These are phyloP conservation scores for Ogataea paraovalis DNA, from an alignment of 805 yeast species.

Conservation along the genomic window DNA sequence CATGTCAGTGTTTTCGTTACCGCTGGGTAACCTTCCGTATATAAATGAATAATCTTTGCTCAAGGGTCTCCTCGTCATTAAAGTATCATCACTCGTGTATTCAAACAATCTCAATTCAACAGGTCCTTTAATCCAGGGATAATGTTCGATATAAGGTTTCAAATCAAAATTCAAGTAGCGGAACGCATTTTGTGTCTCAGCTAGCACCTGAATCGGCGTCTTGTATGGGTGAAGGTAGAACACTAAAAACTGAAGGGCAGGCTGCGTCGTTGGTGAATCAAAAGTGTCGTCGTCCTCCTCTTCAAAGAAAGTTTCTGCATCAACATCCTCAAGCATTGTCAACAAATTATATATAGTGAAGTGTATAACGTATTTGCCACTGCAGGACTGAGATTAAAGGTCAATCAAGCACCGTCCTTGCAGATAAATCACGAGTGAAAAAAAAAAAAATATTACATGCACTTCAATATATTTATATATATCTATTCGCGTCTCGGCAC, in stretches of 20 bases:
- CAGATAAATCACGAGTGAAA: too few relatives aligned
- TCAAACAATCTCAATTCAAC: constrained; percentile 19
- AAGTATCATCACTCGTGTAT: constrained; percentile 1
- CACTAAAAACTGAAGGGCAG: constrained; percentile 5
- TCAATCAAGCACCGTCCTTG: too few relatives aligned
- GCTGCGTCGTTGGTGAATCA: not conserved
- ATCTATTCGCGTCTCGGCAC: too few relatives aligned
- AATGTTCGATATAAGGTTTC: constrained; percentile 34
- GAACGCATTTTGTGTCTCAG: constrained; percentile 13
- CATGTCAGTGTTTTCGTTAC: constrained; percentile 42
- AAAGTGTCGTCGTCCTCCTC: not conserved
- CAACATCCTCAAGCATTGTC: not conserved
- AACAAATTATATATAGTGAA: too few relatives aligned
- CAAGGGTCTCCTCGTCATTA: not conserved
- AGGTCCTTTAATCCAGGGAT: constrained; percentile 40
- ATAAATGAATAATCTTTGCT: constrained; percentile 24
- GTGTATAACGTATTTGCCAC: too few relatives aligned
- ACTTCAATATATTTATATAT: too few relatives aligned
- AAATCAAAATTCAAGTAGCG: constrained; percentile 24
- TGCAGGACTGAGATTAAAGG: too few relatives aligned
- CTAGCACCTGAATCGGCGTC: constrained; percentile 14
- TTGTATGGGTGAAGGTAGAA: constrained; percentile 30
- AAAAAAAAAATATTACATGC: too few relatives aligned
- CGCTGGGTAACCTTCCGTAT: constrained; percentile 41
- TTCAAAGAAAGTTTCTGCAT: not conserved